These are phyloP conservation scores for Ganoderma leucocontextum DNA, from an alignment of 1,284 basidiomycete genomes.

Conservation along the genomic window DNA sequence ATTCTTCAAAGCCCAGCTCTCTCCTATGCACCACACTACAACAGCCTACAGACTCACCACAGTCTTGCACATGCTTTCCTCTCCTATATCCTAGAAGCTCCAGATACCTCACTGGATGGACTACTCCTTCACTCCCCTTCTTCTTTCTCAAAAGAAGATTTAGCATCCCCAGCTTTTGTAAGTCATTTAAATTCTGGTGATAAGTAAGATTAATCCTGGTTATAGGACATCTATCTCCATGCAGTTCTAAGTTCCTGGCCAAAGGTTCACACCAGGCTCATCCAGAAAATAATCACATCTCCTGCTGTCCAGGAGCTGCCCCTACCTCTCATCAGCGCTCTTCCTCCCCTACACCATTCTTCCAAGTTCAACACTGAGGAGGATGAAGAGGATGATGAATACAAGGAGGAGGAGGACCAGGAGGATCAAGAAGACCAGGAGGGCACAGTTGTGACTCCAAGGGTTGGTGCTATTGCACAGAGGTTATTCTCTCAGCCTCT, in stretches of 20 bases:
- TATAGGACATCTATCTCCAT: constrained; percentile 25
- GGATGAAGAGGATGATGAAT: too few species aligned
- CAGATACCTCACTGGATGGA: constrained; percentile 45
- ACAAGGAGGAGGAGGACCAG: too few species aligned
- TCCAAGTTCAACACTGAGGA: not conserved
- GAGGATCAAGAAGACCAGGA: too few species aligned
- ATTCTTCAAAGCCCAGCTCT: constrained; percentile 59
- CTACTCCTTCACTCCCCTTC: constrained; percentile 38
- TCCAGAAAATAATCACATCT: constrained; percentile 10
- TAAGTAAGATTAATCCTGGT: not conserved
- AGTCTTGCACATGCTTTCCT: constrained; percentile 54
- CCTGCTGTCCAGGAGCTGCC: constrained; percentile 1
- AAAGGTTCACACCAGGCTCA: constrained; percentile 8
- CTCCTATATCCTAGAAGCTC: constrained; percentile 43
- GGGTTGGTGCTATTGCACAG: constrained; percentile 54
- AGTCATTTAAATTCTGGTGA: constrained; percentile 19
- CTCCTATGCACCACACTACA: constrained; percentile 53
- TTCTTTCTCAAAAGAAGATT: not conserved
- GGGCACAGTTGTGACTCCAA: constrained; percentile 57
- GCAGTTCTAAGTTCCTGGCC: constrained; percentile 16
- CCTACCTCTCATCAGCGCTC: not conserved
- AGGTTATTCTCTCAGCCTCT: constrained; percentile 57
- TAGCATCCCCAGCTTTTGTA: constrained; percentile 45
- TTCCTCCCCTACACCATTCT: not conserved
- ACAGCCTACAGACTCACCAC: constrained; percentile 56